Percentiles rank a stretch among this genome's conserved stretches.
Conservation (phyloP, 2,329 filamentous ascomycete genomes). For the Microdochium bolleyi region DNA sequence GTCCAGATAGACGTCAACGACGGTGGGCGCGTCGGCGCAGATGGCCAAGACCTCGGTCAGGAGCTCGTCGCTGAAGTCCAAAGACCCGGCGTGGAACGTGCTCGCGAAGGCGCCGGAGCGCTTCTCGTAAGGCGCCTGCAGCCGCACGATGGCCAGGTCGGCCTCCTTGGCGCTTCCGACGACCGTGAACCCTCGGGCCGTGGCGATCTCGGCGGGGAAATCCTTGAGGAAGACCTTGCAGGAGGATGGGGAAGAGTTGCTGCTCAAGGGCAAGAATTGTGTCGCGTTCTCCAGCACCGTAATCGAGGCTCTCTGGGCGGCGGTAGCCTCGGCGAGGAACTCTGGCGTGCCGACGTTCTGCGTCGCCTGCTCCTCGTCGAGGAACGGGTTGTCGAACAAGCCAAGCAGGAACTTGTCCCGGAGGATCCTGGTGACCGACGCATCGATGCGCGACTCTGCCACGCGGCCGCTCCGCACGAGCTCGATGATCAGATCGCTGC, state of each 20-base stretch:
- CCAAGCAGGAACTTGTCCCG: neutral
- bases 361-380: neutral
- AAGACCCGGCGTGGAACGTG: constrained; percentile 28
- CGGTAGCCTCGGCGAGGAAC: neutral
- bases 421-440: neutral
- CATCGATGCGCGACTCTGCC: neutral
- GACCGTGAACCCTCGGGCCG: constrained; percentile 13
- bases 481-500: neutral
- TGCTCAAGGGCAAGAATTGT: neutral
- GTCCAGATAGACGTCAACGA: constrained; percentile 35
- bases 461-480: neutral
- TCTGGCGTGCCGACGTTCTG: neutral
- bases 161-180: constrained; percentile 27
- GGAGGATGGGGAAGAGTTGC: neutral
- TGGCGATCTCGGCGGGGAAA: neutral
- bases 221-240: neutral
- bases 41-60: constrained; percentile 14
- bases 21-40: constrained; percentile 26
- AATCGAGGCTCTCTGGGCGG: neutral
- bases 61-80: constrained; percentile 24
- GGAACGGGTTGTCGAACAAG: neutral
- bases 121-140: constrained; percentile 27
- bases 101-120: constrained; percentile 30
- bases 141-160: constrained; percentile 30
- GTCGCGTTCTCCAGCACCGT: neutral